A percentile compares a stretch with the other conserved stretches of the same genome.
Evolutionary conservation across 208 protist genomes (phyloP).

Genomic region (Crithidia thermophila): DNA sequence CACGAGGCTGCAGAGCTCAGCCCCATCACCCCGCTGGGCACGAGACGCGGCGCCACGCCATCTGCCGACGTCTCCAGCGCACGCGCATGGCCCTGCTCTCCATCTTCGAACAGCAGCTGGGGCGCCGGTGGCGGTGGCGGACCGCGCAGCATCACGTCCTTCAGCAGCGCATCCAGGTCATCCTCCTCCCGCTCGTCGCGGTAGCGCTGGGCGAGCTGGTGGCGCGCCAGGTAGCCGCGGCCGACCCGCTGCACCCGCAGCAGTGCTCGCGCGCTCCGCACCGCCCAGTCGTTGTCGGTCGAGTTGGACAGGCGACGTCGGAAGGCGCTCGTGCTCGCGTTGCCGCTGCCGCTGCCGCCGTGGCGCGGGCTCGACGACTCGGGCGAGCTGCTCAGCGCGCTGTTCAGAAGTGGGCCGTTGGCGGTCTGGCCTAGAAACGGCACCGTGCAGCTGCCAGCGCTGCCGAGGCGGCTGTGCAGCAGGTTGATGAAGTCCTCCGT

Average conservation of each 20-base stretch:
- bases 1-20: not conserved
- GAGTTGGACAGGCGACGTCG: not conserved
- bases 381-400: no score
- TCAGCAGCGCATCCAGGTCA: slow-evolving; percentile 23
- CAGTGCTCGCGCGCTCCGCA: not conserved
- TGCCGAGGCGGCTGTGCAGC: slow-evolving; percentile 12
- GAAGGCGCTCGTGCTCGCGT: not conserved
- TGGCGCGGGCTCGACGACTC: no score
- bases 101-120: not conserved
- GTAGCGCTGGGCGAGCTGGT: slow-evolving; percentile 7
- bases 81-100: no score
- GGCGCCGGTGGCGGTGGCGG: not conserved
- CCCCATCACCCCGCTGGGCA: not conserved
- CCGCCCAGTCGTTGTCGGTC: slow-evolving; percentile 4
- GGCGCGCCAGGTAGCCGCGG: slow-evolving; percentile 32
- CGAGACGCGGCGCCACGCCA: not conserved
- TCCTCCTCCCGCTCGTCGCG: slow-evolving; percentile 26
- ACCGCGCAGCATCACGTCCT: slow-evolving; percentile 12
- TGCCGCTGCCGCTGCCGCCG: not conserved
- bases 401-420: slow-evolving; percentile 2
- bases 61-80: no score
- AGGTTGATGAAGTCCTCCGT: slow-evolving; percentile 22
- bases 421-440: slow-evolving; percentile 17
- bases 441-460: slow-evolving; percentile 13
- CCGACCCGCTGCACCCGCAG: slow-evolving; percentile 29